phyloP scores from a whole-genome alignment of 306 rosid genomes.

The Vachellia collinsii region DNA sequence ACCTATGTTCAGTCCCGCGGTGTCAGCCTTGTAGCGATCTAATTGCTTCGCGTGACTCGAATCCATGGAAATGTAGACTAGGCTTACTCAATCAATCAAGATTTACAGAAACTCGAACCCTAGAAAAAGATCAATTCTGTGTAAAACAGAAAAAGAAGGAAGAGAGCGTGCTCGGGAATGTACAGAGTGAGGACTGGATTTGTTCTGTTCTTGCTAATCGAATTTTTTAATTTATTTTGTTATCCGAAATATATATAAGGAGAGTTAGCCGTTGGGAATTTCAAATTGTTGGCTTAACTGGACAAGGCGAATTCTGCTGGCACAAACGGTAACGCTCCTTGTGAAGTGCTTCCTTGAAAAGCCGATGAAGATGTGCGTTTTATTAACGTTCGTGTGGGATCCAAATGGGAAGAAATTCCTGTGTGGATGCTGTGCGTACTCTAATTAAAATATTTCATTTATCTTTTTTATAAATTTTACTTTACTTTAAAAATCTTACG shows the following conservation, averaged over 20 bases:
- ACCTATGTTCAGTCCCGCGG: slow-evolving; percentile 4
- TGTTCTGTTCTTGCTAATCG: neutral
- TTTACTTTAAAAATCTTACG: too few relatives aligned
- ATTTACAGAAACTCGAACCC: neutral
- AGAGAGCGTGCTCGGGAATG: neutral
- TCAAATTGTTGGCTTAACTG: slow-evolving; percentile 7
- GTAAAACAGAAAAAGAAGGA: neutral
- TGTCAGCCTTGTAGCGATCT: slow-evolving; percentile 17
- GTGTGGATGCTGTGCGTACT: too few relatives aligned
- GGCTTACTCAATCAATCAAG: neutral
- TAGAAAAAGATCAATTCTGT: neutral
- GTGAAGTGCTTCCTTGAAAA: neutral
- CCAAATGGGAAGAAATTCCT: too few relatives aligned
- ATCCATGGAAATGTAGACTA: slow-evolving; percentile 48
- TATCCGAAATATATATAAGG: neutral
- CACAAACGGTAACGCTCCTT: slow-evolving; percentile 2
- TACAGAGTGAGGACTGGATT: neutral
- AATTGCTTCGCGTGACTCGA: slow-evolving; percentile 30
- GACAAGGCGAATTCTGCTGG: neutral
- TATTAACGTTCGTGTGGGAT: neutral
- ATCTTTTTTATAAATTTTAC: too few relatives aligned
- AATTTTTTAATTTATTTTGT: neutral
- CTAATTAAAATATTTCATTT: too few relatives aligned
- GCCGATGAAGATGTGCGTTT: slow-evolving; percentile 17
- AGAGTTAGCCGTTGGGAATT: slow-evolving; percentile 43